These are phyloP conservation scores for Phytophthora ramorum DNA, from an alignment of 352 stramenopile species.

Conservation along the genomic window DNA sequence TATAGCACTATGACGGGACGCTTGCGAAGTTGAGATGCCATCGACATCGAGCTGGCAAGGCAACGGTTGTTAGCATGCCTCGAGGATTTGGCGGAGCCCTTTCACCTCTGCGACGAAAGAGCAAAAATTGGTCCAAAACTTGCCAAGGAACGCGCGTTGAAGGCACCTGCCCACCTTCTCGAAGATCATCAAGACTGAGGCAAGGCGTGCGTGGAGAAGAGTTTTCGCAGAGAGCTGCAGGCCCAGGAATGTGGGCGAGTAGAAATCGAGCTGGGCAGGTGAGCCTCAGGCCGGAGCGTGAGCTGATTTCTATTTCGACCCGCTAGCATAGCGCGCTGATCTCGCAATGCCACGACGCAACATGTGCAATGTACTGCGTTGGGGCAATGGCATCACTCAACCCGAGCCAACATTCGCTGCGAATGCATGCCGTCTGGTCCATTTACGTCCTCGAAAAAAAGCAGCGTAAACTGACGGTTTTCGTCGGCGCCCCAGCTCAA, in stretches of 20 bases:
- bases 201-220: too few relatives aligned
- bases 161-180: not conserved
- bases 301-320: constrained; percentile 2
- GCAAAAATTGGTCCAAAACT: too few relatives aligned
- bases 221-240: too few relatives aligned
- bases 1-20: too few relatives aligned
- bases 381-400: not conserved
- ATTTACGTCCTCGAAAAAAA: not conserved
- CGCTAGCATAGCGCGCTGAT: not conserved
- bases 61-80: not conserved
- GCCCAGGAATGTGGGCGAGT: not conserved
- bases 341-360: too few relatives aligned
- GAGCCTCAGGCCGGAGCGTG: not conserved
- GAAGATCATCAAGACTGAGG: too few relatives aligned
- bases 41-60: not conserved
- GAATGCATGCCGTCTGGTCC: not conserved
- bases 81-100: not conserved
- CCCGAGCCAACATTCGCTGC: not conserved
- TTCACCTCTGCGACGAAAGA: not conserved
- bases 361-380: not conserved
- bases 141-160: not conserved
- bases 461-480: too few relatives aligned
- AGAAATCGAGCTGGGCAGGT: too few relatives aligned
- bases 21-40: too few relatives aligned
- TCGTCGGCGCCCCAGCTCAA: not conserved